phyloP scores from a whole-genome alignment of 2,329 filamentous ascomycete genomes.

The Cladophialophora carrionii region DNA sequence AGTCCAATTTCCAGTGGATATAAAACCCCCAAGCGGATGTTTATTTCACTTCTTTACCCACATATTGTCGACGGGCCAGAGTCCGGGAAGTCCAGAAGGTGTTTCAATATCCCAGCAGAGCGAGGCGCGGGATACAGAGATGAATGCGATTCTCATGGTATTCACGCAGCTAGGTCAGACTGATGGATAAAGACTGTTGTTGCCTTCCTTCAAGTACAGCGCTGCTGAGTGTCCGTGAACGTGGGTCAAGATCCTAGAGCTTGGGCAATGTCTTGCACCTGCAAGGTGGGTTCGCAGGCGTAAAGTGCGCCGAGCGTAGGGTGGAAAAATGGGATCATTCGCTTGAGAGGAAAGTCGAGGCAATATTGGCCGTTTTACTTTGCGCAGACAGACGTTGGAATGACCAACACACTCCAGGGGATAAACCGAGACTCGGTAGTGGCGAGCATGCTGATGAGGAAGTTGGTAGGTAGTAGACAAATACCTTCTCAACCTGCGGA shows the following conservation, averaged over 20 bases:
- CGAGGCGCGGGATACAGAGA: not conserved
- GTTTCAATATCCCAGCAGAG: not conserved
- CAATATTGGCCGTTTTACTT: not conserved
- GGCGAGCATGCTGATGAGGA: not conserved
- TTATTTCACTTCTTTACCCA: not conserved
- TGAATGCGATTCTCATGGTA: not conserved
- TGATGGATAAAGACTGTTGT: not conserved
- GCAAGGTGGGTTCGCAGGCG: not conserved
- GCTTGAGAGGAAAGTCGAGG: not conserved
- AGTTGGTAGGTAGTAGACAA: not conserved
- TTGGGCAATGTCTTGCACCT: not conserved
- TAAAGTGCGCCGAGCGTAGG: not conserved
- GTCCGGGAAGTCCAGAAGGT: not conserved
- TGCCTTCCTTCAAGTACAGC: not conserved
- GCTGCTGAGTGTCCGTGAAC: not conserved
- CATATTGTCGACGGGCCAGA: not conserved
- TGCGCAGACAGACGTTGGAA: not conserved
- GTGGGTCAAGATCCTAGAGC: not conserved
- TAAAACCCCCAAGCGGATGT: not conserved
- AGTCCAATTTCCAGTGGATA: not conserved
- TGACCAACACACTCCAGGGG: not conserved
- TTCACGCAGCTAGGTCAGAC: not conserved
- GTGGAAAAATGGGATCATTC: not conserved
- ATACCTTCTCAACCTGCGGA: not conserved
- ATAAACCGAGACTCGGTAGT: not conserved